phyloP scores from a whole-genome alignment of 306 rosid genomes.

The Malus sylvestris region DNA sequence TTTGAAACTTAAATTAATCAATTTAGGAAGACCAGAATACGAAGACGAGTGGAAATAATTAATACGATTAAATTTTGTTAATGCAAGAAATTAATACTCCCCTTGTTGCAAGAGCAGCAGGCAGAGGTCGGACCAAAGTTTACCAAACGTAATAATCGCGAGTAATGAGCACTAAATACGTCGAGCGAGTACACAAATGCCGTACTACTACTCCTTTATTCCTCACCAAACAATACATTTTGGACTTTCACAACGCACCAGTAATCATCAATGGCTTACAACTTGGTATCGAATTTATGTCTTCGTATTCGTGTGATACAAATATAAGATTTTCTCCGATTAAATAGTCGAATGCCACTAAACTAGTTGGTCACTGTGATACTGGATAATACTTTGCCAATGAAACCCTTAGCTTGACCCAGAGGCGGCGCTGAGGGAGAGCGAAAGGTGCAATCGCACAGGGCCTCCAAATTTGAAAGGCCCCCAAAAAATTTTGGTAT shows the following conservation, averaged over 20 bases:
- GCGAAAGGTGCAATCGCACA: too few relatives aligned
- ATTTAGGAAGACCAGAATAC: not conserved
- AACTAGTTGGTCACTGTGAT: not conserved
- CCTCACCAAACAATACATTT: not conserved
- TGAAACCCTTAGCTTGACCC: not conserved
- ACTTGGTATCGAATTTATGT: not conserved
- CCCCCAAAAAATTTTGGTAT: too few relatives aligned
- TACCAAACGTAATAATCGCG: not conserved
- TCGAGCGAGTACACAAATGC: not conserved
- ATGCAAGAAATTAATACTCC: not conserved
- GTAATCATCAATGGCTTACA: not conserved
- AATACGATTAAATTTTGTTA: not conserved
- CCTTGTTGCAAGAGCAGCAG: not conserved
- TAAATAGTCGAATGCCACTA: not conserved
- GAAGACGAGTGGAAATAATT: not conserved
- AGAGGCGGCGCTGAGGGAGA: too few relatives aligned
- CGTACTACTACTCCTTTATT: not conserved
- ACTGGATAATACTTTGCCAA: too few relatives aligned
- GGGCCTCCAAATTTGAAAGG: too few relatives aligned
- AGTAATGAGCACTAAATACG: constrained; percentile 8
- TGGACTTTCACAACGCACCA: not conserved
- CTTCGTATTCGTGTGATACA: not conserved
- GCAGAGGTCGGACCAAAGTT: not conserved
- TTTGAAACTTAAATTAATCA: not conserved
- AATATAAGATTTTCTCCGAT: too few relatives aligned